A percentile compares a stretch with the other conserved stretches of the same genome.
These are phyloP conservation scores for Sesbania bispinosa DNA, from an alignment of 306 rosid species.

Conservation along the genomic window DNA sequence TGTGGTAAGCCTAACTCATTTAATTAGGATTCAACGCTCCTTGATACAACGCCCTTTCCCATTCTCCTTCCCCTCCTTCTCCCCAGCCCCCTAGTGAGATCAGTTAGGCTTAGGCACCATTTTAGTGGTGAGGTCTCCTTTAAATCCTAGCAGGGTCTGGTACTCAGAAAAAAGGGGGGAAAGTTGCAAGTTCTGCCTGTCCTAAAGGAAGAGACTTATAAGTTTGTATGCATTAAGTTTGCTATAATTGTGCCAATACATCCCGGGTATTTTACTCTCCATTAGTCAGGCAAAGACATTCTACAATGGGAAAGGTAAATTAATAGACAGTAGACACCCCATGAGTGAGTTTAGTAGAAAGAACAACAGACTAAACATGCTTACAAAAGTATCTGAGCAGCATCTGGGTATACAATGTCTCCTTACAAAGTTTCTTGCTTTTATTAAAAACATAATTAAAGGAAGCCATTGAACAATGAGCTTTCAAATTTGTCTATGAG, in stretches of 20 bases:
- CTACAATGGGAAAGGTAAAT: background rate
- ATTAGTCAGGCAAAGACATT: background rate
- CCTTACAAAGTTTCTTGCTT: background rate
- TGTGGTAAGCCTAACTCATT: too few relatives aligned
- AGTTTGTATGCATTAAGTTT: too few relatives aligned
- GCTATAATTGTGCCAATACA: too few relatives aligned
- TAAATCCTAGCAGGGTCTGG: background rate
- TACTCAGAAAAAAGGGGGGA: background rate
- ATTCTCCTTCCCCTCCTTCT: background rate
- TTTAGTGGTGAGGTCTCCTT: background rate
- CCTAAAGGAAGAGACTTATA: background rate
- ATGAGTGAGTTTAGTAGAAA: background rate
- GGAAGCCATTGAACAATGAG: constrained; percentile 18
- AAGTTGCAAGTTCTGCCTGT: background rate
- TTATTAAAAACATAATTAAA: constrained; percentile 11
- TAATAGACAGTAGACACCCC: too few relatives aligned
- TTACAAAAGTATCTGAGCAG: background rate
- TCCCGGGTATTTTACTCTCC: background rate
- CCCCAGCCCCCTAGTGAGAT: too few relatives aligned
- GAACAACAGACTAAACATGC: background rate
- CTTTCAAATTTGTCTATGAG: constrained; percentile 13
- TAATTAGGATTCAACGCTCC: background rate
- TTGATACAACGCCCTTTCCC: background rate
- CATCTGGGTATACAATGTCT: constrained; percentile 2
- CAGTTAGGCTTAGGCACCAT: too few relatives aligned